Conservation (phyloP, 2,329 filamentous ascomycete species). For the Fusarium xylarioides region DNA sequence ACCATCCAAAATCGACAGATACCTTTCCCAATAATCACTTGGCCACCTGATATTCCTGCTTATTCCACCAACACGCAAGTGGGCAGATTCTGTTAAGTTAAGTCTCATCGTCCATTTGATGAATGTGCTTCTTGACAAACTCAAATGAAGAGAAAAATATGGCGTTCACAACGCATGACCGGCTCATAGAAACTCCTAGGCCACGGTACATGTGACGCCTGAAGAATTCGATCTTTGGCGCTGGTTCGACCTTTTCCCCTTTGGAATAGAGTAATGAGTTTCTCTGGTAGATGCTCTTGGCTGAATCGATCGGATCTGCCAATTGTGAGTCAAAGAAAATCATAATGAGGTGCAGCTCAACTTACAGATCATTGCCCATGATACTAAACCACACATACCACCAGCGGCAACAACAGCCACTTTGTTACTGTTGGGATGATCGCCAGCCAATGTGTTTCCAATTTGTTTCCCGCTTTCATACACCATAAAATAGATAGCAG, state of each 20-base stretch:
- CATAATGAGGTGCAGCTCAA: slow-evolving; percentile 54
- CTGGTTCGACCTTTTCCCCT: slow-evolving; percentile 69
- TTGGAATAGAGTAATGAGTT: slow-evolving; percentile 77
- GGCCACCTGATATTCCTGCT: not conserved
- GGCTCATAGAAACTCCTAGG: slow-evolving; percentile 82
- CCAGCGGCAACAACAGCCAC: slow-evolving; percentile 80
- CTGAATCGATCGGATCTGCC: slow-evolving; percentile 77
- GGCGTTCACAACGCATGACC: slow-evolving; percentile 84
- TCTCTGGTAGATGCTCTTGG: slow-evolving; percentile 86
- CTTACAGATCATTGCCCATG: slow-evolving; percentile 80
- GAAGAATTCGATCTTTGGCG: slow-evolving; percentile 81
- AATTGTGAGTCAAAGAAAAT: slow-evolving; percentile 4
- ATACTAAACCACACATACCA: slow-evolving; percentile 82
- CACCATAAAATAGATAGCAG: slow-evolving; percentile 86
- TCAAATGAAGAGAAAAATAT: slow-evolving; percentile 93
- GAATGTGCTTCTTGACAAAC: slow-evolving; percentile 77
- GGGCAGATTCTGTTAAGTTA: slow-evolving; percentile 3
- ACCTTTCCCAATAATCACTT: slow-evolving; percentile 2
- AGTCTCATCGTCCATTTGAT: slow-evolving; percentile 58
- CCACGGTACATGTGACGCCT: slow-evolving; percentile 83
- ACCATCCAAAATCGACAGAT: slow-evolving; percentile 18
- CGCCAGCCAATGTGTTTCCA: slow-evolving; percentile 76
- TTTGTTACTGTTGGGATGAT: slow-evolving; percentile 79
- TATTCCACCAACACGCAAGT: not conserved
- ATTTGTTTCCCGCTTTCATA: slow-evolving; percentile 89